A percentile compares a stretch with the other conserved stretches of the same genome.
Evolutionary conservation across 2,329 filamentous ascomycete genomes (phyloP).

Genomic region (Blumeriella jaapii): DNA sequence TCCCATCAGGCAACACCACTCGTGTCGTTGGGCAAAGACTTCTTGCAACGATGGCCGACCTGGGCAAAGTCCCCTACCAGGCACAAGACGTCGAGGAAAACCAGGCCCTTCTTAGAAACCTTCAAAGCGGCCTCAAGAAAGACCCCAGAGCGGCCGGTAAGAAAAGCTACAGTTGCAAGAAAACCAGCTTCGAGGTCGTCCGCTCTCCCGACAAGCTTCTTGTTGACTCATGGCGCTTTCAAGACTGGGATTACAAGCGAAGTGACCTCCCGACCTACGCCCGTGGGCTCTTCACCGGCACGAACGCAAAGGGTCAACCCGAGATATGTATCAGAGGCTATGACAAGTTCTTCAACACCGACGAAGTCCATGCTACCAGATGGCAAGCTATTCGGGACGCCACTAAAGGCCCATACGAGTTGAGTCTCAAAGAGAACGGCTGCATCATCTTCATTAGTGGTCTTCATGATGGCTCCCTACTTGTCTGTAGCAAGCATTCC

Average conservation of each 20-base stretch:
- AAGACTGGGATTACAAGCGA: constrained; percentile 94
- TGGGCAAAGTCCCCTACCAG: constrained; percentile 45
- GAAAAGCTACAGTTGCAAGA: constrained; percentile 61
- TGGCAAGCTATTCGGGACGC: constrained; percentile 69
- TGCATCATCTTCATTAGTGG: constrained; percentile 97
- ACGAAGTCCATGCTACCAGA: constrained; percentile 68
- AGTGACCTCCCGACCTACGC: constrained; percentile 79
- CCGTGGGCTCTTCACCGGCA: constrained; percentile 84
- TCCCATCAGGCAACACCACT: background rate
- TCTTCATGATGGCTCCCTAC: constrained; percentile 73
- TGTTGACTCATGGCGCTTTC: constrained; percentile 87
- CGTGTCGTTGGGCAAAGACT: constrained; percentile 1
- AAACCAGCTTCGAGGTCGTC: constrained; percentile 61
- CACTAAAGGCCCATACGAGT: constrained; percentile 81
- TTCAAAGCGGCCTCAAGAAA: constrained; percentile 58
- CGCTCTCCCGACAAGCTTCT: constrained; percentile 49
- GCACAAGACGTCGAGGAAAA: constrained; percentile 61
- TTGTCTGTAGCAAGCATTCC: constrained; percentile 99
- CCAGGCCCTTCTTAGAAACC: constrained; percentile 31
- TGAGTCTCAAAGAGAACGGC: constrained; percentile 98
- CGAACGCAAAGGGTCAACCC: constrained; percentile 46
- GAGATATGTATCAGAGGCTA: constrained; percentile 87
- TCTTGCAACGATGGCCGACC: constrained; percentile 38
- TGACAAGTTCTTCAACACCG: constrained; percentile 97
- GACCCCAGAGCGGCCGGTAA: constrained; percentile 45